Evolutionary conservation across 768 basidiomycete genomes (phyloP).

Genomic region (Russula sp.): DNA sequence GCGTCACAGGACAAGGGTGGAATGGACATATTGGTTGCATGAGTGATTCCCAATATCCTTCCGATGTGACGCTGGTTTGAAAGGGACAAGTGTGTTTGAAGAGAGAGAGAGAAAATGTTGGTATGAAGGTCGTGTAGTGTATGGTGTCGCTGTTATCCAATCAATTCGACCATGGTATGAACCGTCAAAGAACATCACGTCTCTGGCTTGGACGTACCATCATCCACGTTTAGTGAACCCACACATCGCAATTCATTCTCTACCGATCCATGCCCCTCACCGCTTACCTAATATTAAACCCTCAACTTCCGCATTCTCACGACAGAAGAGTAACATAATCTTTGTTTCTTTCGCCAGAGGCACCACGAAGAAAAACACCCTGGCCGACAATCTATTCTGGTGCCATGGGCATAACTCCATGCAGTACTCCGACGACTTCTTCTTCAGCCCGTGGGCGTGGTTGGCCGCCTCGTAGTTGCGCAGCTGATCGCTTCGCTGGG

Average conservation of each 20-base stretch:
- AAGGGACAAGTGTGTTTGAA: background rate
- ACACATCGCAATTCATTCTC: background rate
- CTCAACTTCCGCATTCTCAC: background rate
- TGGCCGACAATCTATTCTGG: too few species aligned
- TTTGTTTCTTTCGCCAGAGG: too few species aligned
- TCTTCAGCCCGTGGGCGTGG: too few species aligned
- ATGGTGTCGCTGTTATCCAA: constrained; percentile 1
- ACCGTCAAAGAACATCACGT: background rate
- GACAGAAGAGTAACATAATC: too few species aligned
- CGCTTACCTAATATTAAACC: background rate
- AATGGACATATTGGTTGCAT: background rate
- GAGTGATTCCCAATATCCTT: background rate
- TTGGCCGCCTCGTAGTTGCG: too few species aligned
- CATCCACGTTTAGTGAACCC: background rate
- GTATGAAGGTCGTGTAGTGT: background rate
- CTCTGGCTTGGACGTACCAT: background rate
- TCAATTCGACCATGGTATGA: background rate
- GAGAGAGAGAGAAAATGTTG: background rate
- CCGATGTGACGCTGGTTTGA: background rate
- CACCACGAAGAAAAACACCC: too few species aligned
- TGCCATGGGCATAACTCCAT: too few species aligned
- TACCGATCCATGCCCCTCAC: too few species aligned
- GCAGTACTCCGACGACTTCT: too few species aligned
- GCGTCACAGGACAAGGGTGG: background rate
- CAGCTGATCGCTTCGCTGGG: too few species aligned